Evolutionary conservation across 805 yeast genomes (phyloP).

Genomic region (Kregervanrija fluxuum): DNA sequence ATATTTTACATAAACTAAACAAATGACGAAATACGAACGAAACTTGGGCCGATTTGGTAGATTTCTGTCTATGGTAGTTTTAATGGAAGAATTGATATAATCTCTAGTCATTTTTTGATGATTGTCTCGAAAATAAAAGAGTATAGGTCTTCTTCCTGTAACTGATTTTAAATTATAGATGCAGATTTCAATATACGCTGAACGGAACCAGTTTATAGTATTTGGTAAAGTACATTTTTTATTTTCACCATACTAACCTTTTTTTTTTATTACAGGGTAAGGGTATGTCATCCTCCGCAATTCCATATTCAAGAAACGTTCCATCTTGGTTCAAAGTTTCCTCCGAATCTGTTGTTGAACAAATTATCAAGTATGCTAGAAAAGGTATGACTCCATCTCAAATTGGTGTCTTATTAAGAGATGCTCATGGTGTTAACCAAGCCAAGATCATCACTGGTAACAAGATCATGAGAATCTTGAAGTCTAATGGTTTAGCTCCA

Average conservation of each 20-base stretch:
- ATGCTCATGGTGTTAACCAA: constrained; percentile 99
- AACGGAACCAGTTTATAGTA: constrained; percentile 43
- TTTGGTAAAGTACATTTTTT: constrained; percentile 23
- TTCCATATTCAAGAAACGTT: constrained; percentile 98
- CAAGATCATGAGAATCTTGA: constrained; percentile 98
- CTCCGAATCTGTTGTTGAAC: constrained; percentile 93
- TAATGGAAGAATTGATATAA: no score
- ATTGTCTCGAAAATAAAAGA: neutral
- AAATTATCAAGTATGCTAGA: constrained; percentile 98
- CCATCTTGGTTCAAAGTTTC: constrained; percentile 99
- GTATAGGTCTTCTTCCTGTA: neutral
- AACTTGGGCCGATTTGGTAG: constrained; percentile 29
- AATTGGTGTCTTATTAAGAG: constrained; percentile 99
- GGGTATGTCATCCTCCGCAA: constrained; percentile 98
- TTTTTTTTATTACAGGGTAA: constrained; percentile 61
- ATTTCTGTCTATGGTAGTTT: neutral
- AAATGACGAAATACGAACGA: constrained; percentile 18
- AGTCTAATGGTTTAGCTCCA: constrained; percentile 99
- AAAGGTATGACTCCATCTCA: constrained; percentile 99
- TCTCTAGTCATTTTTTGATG: neutral
- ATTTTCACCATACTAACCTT: constrained; percentile 28
- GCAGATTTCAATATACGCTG: constrained; percentile 27
- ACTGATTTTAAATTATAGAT: no score
- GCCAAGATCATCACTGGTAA: constrained; percentile 96
- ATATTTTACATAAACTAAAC: constrained; percentile 12